Percentiles rank a stretch among this genome's conserved stretches.
phyloP scores from a whole-genome alignment of 2,329 filamentous ascomycete species.

The Seiridium unicorne region DNA sequence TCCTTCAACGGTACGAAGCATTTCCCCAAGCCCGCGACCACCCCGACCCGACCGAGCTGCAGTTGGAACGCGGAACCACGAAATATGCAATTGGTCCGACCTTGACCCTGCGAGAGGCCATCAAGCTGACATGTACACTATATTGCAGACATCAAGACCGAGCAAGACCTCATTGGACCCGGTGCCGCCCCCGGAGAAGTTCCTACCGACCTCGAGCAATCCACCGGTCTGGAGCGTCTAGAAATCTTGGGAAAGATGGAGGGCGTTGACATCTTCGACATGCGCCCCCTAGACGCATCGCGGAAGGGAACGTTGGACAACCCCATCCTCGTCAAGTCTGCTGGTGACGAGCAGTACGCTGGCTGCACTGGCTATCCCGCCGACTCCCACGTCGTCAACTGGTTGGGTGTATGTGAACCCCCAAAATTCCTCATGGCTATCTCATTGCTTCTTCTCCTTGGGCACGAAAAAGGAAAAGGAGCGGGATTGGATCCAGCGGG shows the following conservation, averaged over 20 bases:
- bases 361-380: slow-evolving; percentile 94
- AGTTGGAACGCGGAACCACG: background rate
- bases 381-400: slow-evolving; percentile 87
- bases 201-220: slow-evolving; percentile 91
- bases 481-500: too few species aligned
- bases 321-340: slow-evolving; percentile 87
- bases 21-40: background rate
- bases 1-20: slow-evolving; percentile 42
- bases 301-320: slow-evolving; percentile 87
- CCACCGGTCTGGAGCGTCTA: slow-evolving; percentile 96
- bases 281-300: slow-evolving; percentile 91
- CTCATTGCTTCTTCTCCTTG: background rate
- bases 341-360: slow-evolving; percentile 92
- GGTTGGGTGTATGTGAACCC: slow-evolving; percentile 72
- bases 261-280: slow-evolving; percentile 96
- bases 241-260: slow-evolving; percentile 99
- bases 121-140: slow-evolving; percentile 12
- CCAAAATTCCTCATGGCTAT: background rate
- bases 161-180: slow-evolving; percentile 80
- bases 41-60: background rate
- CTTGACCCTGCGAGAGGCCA: background rate
- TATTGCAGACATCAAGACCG: slow-evolving; percentile 72
- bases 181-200: slow-evolving; percentile 81
- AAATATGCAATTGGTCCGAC: background rate
- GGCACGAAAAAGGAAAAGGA: too few species aligned